Evolutionary conservation across 2,329 filamentous ascomycete species (phyloP).

Genomic region (Penicillium sp.): DNA sequence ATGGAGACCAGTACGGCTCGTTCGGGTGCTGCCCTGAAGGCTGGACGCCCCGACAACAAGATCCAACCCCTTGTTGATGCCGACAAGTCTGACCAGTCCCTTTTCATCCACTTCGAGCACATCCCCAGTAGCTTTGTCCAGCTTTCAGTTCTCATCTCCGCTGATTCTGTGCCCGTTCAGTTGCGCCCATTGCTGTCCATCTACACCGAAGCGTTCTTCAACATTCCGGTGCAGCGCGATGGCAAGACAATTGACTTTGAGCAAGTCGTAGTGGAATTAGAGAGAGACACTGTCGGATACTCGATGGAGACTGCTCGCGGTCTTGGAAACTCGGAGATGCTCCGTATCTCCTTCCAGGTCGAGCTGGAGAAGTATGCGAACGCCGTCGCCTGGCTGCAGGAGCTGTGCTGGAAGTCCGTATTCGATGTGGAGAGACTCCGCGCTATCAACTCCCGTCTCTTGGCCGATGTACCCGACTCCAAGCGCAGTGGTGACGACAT

Average conservation of each 20-base stretch:
- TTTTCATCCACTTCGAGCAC: constrained; percentile 97
- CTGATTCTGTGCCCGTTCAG: constrained; percentile 71
- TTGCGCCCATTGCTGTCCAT: constrained; percentile 80
- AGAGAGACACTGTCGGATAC: constrained; percentile 87
- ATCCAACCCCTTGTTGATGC: constrained; percentile 75
- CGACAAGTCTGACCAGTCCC: constrained; percentile 61
- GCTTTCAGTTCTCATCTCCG: constrained; percentile 76
- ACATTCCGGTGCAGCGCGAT: constrained; percentile 75
- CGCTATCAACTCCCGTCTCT: constrained; percentile 70
- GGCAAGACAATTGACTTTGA: constrained; percentile 82
- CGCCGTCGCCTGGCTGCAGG: constrained; percentile 78
- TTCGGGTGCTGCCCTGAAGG: constrained; percentile 70
- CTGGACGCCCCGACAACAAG: constrained; percentile 65
- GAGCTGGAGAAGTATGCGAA: constrained; percentile 84
- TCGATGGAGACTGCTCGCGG: constrained; percentile 65
- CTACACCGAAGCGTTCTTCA: constrained; percentile 92
- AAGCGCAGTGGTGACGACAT: constrained; percentile 77
- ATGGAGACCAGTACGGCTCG: constrained; percentile 83
- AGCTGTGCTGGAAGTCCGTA: constrained; percentile 82
- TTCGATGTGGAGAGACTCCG: constrained; percentile 72
- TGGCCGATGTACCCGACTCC: constrained; percentile 86
- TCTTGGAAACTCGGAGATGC: constrained; percentile 75
- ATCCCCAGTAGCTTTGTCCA: constrained; percentile 91
- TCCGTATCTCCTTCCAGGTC: constrained; percentile 78
- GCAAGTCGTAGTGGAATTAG: constrained; percentile 84